These are phyloP conservation scores for Aspergillus coremiiformis DNA, from an alignment of 495 filamentous ascomycete genomes.

Conservation along the genomic window DNA sequence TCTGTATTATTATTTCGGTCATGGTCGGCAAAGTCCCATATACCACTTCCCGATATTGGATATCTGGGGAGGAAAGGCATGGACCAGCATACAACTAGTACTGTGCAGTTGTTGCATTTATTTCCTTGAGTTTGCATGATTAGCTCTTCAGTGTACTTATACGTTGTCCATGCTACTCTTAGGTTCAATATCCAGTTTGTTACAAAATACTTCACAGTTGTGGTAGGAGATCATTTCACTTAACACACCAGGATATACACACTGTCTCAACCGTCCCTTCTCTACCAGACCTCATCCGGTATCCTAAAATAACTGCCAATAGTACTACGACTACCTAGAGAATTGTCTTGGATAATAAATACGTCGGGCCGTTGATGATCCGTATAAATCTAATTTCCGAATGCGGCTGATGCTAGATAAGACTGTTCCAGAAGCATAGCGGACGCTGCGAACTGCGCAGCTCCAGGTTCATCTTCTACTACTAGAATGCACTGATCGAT, in stretches of 20 bases:
- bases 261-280: no score
- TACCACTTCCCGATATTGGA: slow-evolving; percentile 8
- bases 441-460: not conserved
- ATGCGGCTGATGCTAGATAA: slow-evolving; percentile 13
- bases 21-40: slow-evolving; percentile 14
- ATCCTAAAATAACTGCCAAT: not conserved
- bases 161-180: slow-evolving; percentile 27
- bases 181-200: not conserved
- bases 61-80: not conserved
- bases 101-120: slow-evolving; percentile 12
- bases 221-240: no score
- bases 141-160: slow-evolving; percentile 34
- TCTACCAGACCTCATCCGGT: not conserved
- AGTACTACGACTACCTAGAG: not conserved
- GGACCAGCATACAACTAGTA: not conserved
- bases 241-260: no score
- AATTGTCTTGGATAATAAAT: not conserved
- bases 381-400: slow-evolving; percentile 15
- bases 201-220: not conserved
- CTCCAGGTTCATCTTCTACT: not conserved
- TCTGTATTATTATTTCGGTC: slow-evolving; percentile 23
- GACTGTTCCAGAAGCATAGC: not conserved
- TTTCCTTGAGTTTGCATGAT: slow-evolving; percentile 21
- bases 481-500: slow-evolving; percentile 17
- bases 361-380: slow-evolving; percentile 18